A percentile compares a stretch with the other conserved stretches of the same genome.
phyloP scores from a whole-genome alignment of 306 rosid genomes.

The Vigna trinervia region DNA sequence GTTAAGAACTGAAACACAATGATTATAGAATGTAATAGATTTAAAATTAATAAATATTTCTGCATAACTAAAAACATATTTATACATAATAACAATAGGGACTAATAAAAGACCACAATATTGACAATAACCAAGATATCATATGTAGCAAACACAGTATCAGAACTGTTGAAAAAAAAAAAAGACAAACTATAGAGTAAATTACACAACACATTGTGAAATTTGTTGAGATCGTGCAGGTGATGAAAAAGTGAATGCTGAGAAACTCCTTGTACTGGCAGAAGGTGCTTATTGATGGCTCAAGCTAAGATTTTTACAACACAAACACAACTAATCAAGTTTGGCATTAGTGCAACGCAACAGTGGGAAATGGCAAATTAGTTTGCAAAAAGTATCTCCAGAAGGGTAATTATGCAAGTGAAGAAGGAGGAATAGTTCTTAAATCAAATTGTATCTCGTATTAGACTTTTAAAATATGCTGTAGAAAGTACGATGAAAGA shows the following conservation, averaged over 20 bases:
- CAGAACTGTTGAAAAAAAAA: too few relatives aligned
- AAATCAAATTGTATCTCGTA: constrained; percentile 34
- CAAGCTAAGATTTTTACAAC: not conserved
- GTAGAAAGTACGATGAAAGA: constrained; percentile 44
- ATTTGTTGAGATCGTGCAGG: not conserved
- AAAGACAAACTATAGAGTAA: too few relatives aligned
- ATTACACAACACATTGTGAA: too few relatives aligned
- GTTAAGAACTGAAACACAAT: too few relatives aligned
- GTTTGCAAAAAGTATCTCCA: constrained; percentile 1
- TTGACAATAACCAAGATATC: too few relatives aligned
- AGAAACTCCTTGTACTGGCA: not conserved
- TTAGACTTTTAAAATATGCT: constrained; percentile 43
- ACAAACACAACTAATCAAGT: not conserved
- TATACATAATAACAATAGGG: too few relatives aligned
- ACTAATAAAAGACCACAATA: too few relatives aligned
- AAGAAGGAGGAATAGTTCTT: constrained; percentile 3
- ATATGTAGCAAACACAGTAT: too few relatives aligned
- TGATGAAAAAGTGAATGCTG: too few relatives aligned
- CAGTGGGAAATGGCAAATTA: not conserved
- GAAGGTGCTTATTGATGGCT: not conserved
- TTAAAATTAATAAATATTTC: too few relatives aligned
- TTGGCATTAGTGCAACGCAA: constrained; percentile 6
- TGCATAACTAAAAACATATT: too few relatives aligned
- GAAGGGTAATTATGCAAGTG: not conserved
- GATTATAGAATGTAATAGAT: too few relatives aligned